Base-by-base conservation (phyloP, 2,329 filamentous ascomycete genomes). In the Cryphonectria japonica region DNA sequence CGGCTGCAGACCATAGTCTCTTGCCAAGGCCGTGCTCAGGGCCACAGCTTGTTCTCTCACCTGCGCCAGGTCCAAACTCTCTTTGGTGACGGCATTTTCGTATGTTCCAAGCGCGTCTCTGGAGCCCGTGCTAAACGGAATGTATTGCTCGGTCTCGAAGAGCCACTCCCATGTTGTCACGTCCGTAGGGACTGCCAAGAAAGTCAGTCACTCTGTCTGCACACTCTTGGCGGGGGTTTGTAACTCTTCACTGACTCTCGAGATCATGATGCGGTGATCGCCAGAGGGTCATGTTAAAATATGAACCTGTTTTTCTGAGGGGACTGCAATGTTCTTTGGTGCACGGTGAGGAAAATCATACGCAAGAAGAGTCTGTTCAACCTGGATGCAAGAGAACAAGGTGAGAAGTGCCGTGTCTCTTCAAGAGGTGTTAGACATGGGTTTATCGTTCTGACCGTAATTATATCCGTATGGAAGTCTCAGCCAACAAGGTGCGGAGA, bases 211-310 rank as follows among this genome's bases (percentile, higher is more conserved):
- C 22, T 32, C 16, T 11, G 41, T 39, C 37, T 26, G 1, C 9
- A 26, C 16, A 34, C 26, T 54, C 32, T 6, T 43, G n/a, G n/a
- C 16, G 37, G 41, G 29, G 41, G 14, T 11, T 16, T 11, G 22
- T 37, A 2, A 16, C 13, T n/a, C 6, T 22, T 50, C 4, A 67
- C 69, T 69, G 19, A 71, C 69, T 71, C 13, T 71, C 32, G 26
- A 71, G 29, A 5, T 71, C 66, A 39, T 61, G 66, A 14, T 71
- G 69, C 7, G 69, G 69, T 26, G 69, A 71, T 37, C 34, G 65
- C 69, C 69, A 71, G 8, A 71, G 32, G 11, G 69, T 71, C 69
- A 71, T 71, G 19, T 7, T 71, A 26, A 59, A 50, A 32, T 50
- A 29, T 39, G 14, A 29, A n/a, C 37, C 39, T 22, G 11, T 34